Conservation (phyloP, 1,284 basidiomycete species). For the Melampsora larici-populina region DNA sequence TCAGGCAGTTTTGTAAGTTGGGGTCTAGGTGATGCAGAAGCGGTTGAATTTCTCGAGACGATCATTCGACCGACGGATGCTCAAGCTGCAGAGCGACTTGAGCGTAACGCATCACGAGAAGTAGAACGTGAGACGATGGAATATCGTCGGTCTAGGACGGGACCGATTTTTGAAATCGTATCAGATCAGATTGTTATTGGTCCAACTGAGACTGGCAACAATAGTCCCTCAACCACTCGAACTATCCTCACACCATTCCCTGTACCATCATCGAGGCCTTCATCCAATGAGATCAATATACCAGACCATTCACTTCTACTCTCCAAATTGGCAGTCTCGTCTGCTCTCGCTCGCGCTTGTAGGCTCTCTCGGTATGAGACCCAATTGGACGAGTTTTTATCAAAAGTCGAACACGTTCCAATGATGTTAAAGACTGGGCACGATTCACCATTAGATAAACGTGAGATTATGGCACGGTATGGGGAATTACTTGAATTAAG, state of each 20-base stretch:
- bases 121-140: constrained; percentile 32
- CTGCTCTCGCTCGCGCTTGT: constrained; percentile 28
- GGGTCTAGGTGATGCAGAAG: constrained; percentile 24
- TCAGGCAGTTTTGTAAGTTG: constrained; percentile 38
- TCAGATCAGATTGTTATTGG: constrained; percentile 32
- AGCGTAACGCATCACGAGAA: constrained; percentile 15
- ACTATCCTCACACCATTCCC: constrained; percentile 27
- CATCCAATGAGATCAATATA: background rate
- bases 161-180: constrained; percentile 26
- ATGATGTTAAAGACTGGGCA: constrained; percentile 22
- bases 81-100: background rate
- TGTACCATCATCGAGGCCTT: background rate
- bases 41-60: constrained; percentile 11
- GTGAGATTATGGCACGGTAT: constrained; percentile 32
- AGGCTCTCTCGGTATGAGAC: constrained; percentile 33
- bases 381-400: constrained; percentile 34
- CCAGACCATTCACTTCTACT: constrained; percentile 8
- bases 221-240: background rate
- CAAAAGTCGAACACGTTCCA: constrained; percentile 38
- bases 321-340: constrained; percentile 30
- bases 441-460: constrained; percentile 34
- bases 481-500: constrained; percentile 35
- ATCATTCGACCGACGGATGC: constrained; percentile 13
- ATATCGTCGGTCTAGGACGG: constrained; percentile 22
- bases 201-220: background rate